Conservation (phyloP, 2,329 filamentous ascomycete genomes). For the Thielaviopsis ethacetica region DNA sequence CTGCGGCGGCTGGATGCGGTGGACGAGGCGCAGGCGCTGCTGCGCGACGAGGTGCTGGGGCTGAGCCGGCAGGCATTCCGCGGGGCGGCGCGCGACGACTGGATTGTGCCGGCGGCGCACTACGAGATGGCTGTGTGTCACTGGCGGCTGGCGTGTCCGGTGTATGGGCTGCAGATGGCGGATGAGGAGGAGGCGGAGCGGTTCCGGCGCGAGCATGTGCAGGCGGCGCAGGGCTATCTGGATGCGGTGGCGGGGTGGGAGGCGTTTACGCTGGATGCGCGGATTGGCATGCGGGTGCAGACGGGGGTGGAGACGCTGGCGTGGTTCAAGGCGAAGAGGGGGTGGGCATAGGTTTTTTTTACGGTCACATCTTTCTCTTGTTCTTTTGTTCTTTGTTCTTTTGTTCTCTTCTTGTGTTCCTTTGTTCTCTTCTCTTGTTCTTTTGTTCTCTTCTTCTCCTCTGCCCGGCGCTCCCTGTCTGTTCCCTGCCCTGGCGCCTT, state of each 20-base stretch:
- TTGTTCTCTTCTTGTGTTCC: not conserved
- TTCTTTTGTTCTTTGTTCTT: not conserved
- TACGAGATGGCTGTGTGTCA: constrained; percentile 76
- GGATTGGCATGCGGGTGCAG: constrained; percentile 57
- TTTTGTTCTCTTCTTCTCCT: not conserved
- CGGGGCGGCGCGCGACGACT: constrained; percentile 49
- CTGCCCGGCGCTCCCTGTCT: not conserved
- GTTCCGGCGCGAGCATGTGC: constrained; percentile 31
- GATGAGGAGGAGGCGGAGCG: constrained; percentile 16
- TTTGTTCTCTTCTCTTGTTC: not conserved
- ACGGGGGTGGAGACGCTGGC: constrained; percentile 50
- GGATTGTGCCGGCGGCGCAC: constrained; percentile 54
- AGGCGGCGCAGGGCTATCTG: constrained; percentile 48
- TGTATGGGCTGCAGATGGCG: constrained; percentile 14
- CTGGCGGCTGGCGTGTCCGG: constrained; percentile 50
- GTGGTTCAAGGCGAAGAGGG: constrained; percentile 33
- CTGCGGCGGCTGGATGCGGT: constrained; percentile 45
- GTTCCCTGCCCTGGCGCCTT: not conserved
- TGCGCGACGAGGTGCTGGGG: constrained; percentile 47
- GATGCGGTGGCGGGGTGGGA: constrained; percentile 57
- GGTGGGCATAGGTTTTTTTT: constrained; percentile 14
- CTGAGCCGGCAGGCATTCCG: constrained; percentile 34
- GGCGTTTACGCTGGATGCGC: constrained; percentile 53
- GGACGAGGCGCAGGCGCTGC: constrained; percentile 45
- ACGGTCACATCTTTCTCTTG: not conserved